phyloP scores from a whole-genome alignment of 257 asterid genomes.

The Solanum sparsipilum region DNA sequence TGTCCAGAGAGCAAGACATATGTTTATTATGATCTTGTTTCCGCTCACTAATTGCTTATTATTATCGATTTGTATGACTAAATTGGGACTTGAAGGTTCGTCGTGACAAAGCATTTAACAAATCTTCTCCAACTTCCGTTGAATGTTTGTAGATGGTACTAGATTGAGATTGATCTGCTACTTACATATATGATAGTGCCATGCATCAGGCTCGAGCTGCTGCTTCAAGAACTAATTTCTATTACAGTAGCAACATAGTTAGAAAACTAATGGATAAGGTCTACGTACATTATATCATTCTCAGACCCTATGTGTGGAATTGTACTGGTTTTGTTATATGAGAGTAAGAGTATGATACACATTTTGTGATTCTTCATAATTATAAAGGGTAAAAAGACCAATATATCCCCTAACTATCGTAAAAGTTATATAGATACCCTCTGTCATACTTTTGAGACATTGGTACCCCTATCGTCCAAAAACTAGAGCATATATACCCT shows the following conservation, averaged over 20 bases:
- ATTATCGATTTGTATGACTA: not conserved
- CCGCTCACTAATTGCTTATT: not conserved
- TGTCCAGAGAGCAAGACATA: not conserved
- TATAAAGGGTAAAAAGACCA: no score
- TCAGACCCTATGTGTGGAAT: no score
- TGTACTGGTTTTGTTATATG: no score
- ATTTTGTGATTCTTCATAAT: no score
- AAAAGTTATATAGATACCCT: no score
- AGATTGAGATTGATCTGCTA: not conserved
- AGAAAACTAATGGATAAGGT: not conserved
- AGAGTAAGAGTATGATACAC: no score
- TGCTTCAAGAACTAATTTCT: not conserved
- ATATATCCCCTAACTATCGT: no score
- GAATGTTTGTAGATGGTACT: not conserved
- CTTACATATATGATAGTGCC: not conserved
- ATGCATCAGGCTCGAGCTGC: not conserved
- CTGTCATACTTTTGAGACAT: no score
- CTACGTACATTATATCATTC: no score
- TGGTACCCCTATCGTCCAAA: no score
- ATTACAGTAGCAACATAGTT: not conserved
- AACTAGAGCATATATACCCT: no score
- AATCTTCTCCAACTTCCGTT: not conserved
- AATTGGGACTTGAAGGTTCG: not conserved
- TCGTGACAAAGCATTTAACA: not conserved
- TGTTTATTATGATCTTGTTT: not conserved